Evolutionary conservation across 73 alveolate genomes (phyloP).

Genomic region (Blepharisma japonicum): DNA sequence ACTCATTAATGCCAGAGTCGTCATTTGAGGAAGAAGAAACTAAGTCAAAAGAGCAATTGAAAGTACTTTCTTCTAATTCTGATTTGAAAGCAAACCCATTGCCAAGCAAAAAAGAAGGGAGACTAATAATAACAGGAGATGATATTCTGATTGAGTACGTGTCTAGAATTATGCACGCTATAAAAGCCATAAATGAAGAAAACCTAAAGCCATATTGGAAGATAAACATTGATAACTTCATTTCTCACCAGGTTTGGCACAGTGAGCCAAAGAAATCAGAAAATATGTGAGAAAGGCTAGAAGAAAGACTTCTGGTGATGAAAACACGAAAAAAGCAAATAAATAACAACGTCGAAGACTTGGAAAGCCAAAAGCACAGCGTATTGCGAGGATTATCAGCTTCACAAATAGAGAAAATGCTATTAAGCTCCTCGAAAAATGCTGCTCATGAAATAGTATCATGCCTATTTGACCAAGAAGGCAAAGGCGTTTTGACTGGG

Average conservation of each 20-base stretch:
- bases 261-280: conserved; percentile 39
- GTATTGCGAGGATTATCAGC: conserved; percentile 58
- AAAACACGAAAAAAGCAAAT: conserved; percentile 59
- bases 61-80: background rate
- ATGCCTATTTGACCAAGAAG: conserved; percentile 43
- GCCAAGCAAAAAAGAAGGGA: conserved; percentile 44
- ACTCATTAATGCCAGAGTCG: background rate
- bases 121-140: conserved; percentile 62
- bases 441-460: conserved; percentile 69
- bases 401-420: conserved; percentile 65
- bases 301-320: conserved; percentile 57
- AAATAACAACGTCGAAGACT: conserved; percentile 42
- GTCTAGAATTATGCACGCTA: conserved; percentile 53
- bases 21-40: background rate
- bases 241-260: conserved; percentile 67
- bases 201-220: conserved; percentile 42
- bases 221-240: conserved; percentile 45
- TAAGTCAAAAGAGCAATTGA: background rate
- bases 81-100: background rate
- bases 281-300: conserved; percentile 51
- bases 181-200: conserved; percentile 40
- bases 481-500: conserved; percentile 65
- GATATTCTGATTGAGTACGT: conserved; percentile 70
- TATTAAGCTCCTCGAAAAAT: conserved; percentile 57
- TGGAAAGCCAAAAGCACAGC: conserved; percentile 36